phyloP scores from a whole-genome alignment of 2,329 filamentous ascomycete genomes.

The Epichloe bromicola region DNA sequence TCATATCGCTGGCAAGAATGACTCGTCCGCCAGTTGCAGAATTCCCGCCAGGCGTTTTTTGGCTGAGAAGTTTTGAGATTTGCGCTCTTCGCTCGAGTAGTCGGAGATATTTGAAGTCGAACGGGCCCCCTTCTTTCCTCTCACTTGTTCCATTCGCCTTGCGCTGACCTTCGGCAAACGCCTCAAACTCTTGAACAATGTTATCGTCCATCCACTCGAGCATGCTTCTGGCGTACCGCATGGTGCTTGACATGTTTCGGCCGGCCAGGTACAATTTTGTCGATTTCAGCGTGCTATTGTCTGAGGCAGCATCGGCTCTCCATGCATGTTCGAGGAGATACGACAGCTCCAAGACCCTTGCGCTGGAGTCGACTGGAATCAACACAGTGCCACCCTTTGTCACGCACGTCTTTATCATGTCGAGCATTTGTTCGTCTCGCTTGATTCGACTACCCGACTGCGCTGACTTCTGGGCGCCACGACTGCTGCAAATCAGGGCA shows the following conservation, averaged over 20 bases:
- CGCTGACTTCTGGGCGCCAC: conserved; percentile 60
- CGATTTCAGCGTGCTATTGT: conserved; percentile 37
- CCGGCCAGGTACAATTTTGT: conserved; percentile 70
- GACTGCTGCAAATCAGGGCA: conserved; percentile 82
- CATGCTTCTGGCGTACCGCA: conserved; percentile 88
- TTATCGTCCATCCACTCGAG: conserved; percentile 98
- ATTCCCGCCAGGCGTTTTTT: conserved; percentile 22
- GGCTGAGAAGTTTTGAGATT: conserved; percentile 54
- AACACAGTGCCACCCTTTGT: conserved; percentile 78
- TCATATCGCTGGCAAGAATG: conserved; percentile 81
- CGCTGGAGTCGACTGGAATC: conserved; percentile 89
- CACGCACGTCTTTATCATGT: conserved; percentile 68
- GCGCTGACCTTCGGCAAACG: conserved; percentile 41
- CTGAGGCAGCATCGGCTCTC: conserved; percentile 49
- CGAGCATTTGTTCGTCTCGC: conserved; percentile 73
- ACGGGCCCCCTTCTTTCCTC: conserved; percentile 56
- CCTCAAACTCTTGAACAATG: conserved; percentile 85
- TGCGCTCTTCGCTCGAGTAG: conserved; percentile 72
- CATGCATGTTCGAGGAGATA: conserved; percentile 90
- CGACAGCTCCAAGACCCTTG: conserved; percentile 81
- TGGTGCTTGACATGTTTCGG: conserved; percentile 73
- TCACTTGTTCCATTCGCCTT: conserved; percentile 32
- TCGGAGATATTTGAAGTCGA: conserved; percentile 79
- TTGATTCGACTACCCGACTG: conserved; percentile 61
- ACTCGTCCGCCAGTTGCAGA: conserved; percentile 46